Conservation (phyloP, 2,329 filamentous ascomycete genomes). For the Orbilia quercus region DNA sequence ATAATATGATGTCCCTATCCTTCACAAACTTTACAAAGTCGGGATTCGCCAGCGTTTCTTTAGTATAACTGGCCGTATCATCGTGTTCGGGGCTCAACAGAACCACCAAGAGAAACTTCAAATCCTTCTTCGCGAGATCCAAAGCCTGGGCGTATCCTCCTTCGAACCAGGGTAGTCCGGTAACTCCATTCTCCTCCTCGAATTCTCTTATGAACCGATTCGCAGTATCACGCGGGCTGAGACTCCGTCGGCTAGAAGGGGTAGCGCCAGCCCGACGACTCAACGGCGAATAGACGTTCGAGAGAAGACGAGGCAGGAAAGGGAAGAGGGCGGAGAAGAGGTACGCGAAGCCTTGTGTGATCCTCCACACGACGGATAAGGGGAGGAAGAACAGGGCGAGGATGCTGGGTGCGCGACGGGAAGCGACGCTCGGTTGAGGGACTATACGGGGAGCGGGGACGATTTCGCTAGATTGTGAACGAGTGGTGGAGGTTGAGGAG, state of each 20-base stretch:
- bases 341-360: constrained; percentile 76
- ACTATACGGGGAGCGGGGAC: constrained; percentile 86
- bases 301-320: constrained; percentile 76
- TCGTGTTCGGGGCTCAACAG: constrained; percentile 94
- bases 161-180: constrained; percentile 79
- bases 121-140: constrained; percentile 86
- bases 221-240: constrained; percentile 87
- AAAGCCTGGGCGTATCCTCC: constrained; percentile 91
- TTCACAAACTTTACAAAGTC: constrained; percentile 80
- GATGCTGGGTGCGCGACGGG: constrained; percentile 78
- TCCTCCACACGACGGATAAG: constrained; percentile 79
- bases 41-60: constrained; percentile 80
- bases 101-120: constrained; percentile 90
- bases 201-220: constrained; percentile 91
- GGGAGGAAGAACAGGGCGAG: constrained; percentile 83
- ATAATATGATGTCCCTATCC: constrained; percentile 85
- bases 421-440: constrained; percentile 75
- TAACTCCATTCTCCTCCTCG: constrained; percentile 86
- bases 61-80: constrained; percentile 83
- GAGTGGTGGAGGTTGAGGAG: constrained; percentile 61
- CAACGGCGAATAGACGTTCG: constrained; percentile 62
- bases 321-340: constrained; percentile 79
- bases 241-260: constrained; percentile 73
- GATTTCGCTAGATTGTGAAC: constrained; percentile 62
- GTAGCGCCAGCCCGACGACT: constrained; percentile 33